Evolutionary conservation across 495 filamentous ascomycete genomes (phyloP).

Genomic region (Hypoxylon rickii): DNA sequence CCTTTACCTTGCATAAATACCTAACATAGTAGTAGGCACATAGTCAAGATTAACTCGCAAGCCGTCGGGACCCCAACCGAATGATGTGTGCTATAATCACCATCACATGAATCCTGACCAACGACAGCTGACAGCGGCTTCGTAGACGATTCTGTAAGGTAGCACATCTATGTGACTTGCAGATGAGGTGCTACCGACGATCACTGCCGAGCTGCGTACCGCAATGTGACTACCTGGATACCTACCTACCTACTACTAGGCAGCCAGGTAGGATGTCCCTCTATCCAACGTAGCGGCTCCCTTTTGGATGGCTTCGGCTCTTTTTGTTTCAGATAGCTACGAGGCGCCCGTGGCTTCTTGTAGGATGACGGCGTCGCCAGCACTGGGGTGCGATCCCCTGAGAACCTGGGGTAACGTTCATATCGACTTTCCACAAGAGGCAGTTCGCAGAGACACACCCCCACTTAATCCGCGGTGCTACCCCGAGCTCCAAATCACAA

Average conservation of each 20-base stretch:
- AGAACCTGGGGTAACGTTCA: constrained; percentile 36
- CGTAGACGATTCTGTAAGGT: constrained; percentile 11
- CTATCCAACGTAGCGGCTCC: constrained; percentile 20
- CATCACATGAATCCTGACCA: constrained; percentile 1
- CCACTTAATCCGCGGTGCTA: constrained; percentile 15
- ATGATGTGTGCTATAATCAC: no score
- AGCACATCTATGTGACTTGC: constrained; percentile 10
- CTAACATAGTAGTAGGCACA: no score
- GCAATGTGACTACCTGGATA: constrained; percentile 17
- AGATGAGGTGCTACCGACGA: constrained; percentile 29
- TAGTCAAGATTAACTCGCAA: no score
- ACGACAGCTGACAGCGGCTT: neutral
- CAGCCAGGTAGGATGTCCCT: constrained; percentile 13
- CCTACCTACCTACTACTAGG: no score
- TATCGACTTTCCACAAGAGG: constrained; percentile 26
- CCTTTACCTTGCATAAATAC: no score
- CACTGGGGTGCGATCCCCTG: no score
- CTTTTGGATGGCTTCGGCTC: constrained; percentile 3
- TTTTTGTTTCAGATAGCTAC: constrained; percentile 23
- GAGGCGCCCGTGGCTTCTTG: neutral
- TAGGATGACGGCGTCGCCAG: no score
- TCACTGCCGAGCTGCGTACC: constrained; percentile 18
- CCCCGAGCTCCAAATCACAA: constrained; percentile 8
- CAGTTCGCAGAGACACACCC: constrained; percentile 14
- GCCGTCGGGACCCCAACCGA: no score